Percentiles rank a stretch among this genome's conserved stretches.
Conservation (phyloP, 106 monocot genomes). For the Dioscorea zingiberensis region DNA sequence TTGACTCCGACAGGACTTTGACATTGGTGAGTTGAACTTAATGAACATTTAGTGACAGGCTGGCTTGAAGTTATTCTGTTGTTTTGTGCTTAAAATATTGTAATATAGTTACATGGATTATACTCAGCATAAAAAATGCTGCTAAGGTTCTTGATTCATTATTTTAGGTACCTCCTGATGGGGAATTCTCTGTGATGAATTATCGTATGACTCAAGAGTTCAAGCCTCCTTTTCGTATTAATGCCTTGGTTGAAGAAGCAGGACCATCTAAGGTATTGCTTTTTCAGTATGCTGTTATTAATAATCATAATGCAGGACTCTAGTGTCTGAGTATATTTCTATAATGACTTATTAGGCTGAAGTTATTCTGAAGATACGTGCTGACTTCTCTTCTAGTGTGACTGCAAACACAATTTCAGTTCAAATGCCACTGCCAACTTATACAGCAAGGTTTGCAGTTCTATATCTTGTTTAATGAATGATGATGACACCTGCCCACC, state of each 20-base stretch:
- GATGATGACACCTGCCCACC: not conserved
- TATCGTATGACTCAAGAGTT: constrained; percentile 98
- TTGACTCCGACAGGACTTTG: constrained; percentile 81
- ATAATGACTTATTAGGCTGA: constrained; percentile 53
- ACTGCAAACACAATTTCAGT: constrained; percentile 71
- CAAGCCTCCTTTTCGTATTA: constrained; percentile 93
- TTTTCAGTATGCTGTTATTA: not conserved
- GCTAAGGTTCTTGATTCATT: not conserved
- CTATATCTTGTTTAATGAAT: constrained; percentile 3
- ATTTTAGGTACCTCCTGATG: constrained; percentile 77
- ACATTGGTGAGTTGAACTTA: constrained; percentile 50
- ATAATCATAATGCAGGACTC: constrained; percentile 3
- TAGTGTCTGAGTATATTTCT: not conserved
- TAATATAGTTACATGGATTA: not conserved
- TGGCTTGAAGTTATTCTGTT: too few species aligned
- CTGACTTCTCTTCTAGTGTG: constrained; percentile 76
- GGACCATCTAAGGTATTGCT: constrained; percentile 54
- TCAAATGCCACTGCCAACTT: constrained; percentile 92
- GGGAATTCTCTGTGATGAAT: constrained; percentile 98
- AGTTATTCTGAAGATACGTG: constrained; percentile 80
- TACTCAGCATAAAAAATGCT: too few species aligned
- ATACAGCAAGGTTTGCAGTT: constrained; percentile 67
- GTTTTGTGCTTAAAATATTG: not conserved
- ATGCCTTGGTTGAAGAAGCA: constrained; percentile 94
- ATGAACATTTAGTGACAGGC: too few species aligned